Evolutionary conservation across 768 basidiomycete genomes (phyloP), one percentile per base, ranked within the genome.

Genomic region (Boletellus sp.): DNA sequence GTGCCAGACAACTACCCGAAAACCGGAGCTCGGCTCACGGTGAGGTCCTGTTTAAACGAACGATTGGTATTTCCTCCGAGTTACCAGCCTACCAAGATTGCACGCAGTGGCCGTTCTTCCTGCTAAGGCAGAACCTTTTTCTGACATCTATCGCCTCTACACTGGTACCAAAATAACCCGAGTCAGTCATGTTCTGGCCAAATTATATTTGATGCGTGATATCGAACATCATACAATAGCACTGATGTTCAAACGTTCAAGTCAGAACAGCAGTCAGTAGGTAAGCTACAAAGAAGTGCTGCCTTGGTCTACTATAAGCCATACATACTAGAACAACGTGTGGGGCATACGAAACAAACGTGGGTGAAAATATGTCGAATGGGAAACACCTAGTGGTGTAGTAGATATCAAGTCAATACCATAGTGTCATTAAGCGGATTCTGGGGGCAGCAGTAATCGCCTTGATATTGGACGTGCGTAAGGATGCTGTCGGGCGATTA

Each of bases 391-490:
- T n/a, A n/a, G 31, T 45, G 22, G 40, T n/a, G 17, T n/a, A 32
- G 13, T 33, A 23, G 4, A 33, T 22, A 12, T 31, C 6, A 6
- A 20, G 3, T 28, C 42, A 20, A 34, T 17, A 7, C 28, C 9
- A 8, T 13, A 15, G 24, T 7, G n/a, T 12, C 7, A 19, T 22
- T 42, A 43, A 36, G 51, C 38, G 10, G 35, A 43, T 48, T 61
- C 60, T 26, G 24, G 48, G 17, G 65, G 56, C 9, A 67, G 39
- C 9, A 61, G 5, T 38, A 63, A 19, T n/a, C 49, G 52, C 42
- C 20, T 57, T 6, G 64, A 50, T 0, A 20, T 13, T 11, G 51
- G 42, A 22, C 63, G 56, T 6, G 39, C 32, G 31, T 66, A 60
- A 15, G 66, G 66, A 46, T 53, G 57, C 23, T 51, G 19, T 15